Evolutionary conservation across 2,329 filamentous ascomycete genomes (phyloP), one percentile per base, ranked within the genome.

Genomic region (Sporothrix humicola): DNA sequence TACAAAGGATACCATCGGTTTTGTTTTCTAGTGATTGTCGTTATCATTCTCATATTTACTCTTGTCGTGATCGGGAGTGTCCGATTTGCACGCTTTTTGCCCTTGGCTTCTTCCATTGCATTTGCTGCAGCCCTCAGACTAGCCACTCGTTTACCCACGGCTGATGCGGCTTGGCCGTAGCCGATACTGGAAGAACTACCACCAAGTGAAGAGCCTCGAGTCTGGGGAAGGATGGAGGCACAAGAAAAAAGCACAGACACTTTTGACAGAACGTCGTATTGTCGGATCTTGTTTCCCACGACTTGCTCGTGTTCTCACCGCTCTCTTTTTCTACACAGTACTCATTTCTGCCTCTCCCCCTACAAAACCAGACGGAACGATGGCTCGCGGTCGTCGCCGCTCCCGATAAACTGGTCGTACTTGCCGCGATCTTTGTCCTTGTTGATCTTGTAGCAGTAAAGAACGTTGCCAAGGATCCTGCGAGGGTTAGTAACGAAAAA

Each of bases 361-460:
- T 80, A 91, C 76, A 91, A 77, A 9, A 92, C 84, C 83, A 91
- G 85, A 75, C 83, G 86, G 77, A 92, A 92, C 1, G 82, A 79
- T 0, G 90, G 90, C 75, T 92, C 88, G 31, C 90, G 83, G 77
- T 92, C 90, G 77, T 92, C 90, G 0, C 87, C 87, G 74, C 80
- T 87, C 0, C 87, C 89, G 54, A 81, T 81, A 77, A 85, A 91
- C 75, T 87, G 78, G 69, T 86, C 86, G 77, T 90, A 88, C 77
- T 88, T 90, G 0, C 90, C 90, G 4, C 77, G 82, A 13, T 79
- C 82, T 81, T 92, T 92, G 77, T 91, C 89, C 8, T 81, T 82
- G 77, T 92, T 92, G 37, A 91, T 84, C 80, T 90, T 92, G 75
- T 81, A 82, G 77, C 89, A 91, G 81, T 89, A 90, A 0, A 89